Conservation (phyloP, 1,139 yeast species). For the Taphrina populina region DNA sequence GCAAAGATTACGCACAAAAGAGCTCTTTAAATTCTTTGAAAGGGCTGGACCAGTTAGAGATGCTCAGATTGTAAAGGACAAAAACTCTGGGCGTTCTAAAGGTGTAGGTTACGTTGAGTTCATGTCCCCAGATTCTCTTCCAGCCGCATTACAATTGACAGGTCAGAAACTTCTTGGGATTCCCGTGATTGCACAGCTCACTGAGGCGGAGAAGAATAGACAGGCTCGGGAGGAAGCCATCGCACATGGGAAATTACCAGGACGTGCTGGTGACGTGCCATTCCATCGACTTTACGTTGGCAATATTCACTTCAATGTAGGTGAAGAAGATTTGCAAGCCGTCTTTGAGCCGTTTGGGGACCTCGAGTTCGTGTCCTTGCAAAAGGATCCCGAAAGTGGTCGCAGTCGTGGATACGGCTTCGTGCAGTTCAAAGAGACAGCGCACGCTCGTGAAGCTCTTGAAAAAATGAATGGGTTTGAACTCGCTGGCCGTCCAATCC, state of each 20-base stretch:
- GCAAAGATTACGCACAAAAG: conserved; percentile 44
- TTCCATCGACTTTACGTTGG: conserved; percentile 45
- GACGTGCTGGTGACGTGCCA: conserved; percentile 38
- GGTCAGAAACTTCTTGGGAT: conserved; percentile 47
- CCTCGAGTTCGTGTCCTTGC: conserved; percentile 44
- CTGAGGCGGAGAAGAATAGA: conserved; percentile 47
- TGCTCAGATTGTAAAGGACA: conserved; percentile 48
- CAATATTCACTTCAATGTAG: conserved; percentile 44
- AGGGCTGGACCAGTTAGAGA: conserved; percentile 46
- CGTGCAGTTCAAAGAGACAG: conserved; percentile 42
- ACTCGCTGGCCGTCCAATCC: conserved; percentile 44
- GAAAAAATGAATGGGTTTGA: conserved; percentile 45
- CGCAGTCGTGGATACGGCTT: conserved; percentile 46
- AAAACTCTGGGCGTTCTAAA: conserved; percentile 46
- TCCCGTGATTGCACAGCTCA: conserved; percentile 46
- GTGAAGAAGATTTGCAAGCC: conserved; percentile 44
- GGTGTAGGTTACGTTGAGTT: conserved; percentile 49
- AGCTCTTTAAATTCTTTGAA: conserved; percentile 46
- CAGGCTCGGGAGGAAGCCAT: conserved; percentile 41
- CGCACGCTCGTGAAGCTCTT: conserved; percentile 44
- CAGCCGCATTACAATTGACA: conserved; percentile 45
- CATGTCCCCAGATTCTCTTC: conserved; percentile 43
- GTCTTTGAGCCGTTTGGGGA: conserved; percentile 46
- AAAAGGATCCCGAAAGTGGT: conserved; percentile 44
- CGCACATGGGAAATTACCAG: conserved; percentile 10